Evolutionary conservation across 163 green algal genomes (phyloP), one percentile per base, ranked within the genome.

Genomic region (Trebouxia gelatinosa): DNA sequence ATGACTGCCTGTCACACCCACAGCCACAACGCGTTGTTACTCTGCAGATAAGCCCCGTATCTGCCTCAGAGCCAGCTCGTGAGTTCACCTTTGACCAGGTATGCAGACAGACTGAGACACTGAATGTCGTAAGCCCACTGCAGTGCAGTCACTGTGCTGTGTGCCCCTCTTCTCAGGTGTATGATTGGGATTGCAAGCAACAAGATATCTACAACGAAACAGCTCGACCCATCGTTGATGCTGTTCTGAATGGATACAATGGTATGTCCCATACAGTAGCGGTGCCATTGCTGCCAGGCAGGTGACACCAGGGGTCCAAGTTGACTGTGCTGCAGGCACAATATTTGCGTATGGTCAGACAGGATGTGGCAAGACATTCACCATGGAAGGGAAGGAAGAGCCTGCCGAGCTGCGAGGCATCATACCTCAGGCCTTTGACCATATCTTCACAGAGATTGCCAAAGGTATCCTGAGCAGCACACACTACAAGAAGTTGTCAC

Each of bases 291-390:
- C n/a, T n/a, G n/a, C n/a, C n/a, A n/a, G n/a, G n/a, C n/a, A n/a
- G n/a, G n/a, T n/a, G n/a, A n/a, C n/a, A n/a, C n/a, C n/a, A n/a
- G n/a, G n/a, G n/a, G n/a, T n/a, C n/a, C n/a, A n/a, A n/a, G n/a
- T n/a, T n/a, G n/a, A n/a, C n/a, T n/a, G n/a, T n/a, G n/a, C 38
- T 74, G n/a, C 68, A 76, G 68, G 75, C 40, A 80, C 75, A 2
- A 71, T 80, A 35, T 80, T 80, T 74, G 61, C 75, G 3, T 80
- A 85, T 75, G 80, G 80, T 5, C 80, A 85, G 59, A 85, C 80
- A 50, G 87, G 85, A 32, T 96, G 91, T 0, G 95, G 95, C 74
- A 98, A 98, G 85, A 98, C 95, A 1, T 94, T 93, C 89, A 99
- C 95, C 0, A 98, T 99, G 94, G 92, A 97, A 81, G 39, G 51